These are phyloP conservation scores for Phytophthora hibernalis DNA, from an alignment of 352 stramenopile species.

Conservation along the genomic window DNA sequence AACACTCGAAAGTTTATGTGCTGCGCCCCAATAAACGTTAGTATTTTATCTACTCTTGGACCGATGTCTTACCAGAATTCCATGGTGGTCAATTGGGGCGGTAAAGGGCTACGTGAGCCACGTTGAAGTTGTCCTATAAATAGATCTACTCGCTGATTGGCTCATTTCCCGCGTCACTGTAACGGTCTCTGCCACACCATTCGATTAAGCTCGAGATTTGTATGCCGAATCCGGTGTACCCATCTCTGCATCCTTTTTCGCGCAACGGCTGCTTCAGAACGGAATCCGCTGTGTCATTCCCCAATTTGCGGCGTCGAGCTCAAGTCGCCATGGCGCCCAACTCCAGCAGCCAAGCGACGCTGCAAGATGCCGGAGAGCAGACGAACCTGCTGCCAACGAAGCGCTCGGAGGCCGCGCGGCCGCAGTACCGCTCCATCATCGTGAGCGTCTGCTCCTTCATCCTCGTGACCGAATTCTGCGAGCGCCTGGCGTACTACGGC, in stretches of 20 bases:
- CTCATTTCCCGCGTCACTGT: background rate
- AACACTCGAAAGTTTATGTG: constrained; percentile 12
- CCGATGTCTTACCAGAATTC: too few relatives aligned
- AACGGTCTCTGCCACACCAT: constrained; percentile 21
- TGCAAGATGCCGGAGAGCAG: constrained; percentile 30
- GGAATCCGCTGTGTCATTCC: constrained; percentile 22
- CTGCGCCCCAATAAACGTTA: constrained; percentile 10
- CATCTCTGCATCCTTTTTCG: constrained; percentile 10
- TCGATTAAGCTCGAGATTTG: background rate
- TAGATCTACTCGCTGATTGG: background rate
- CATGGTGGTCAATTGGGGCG: too few relatives aligned
- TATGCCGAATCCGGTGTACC: background rate
- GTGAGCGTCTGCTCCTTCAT: constrained; percentile 90
- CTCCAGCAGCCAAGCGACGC: constrained; percentile 1
- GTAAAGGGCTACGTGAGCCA: constrained; percentile 4
- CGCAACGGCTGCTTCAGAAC: constrained; percentile 17
- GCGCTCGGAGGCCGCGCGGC: constrained; percentile 1
- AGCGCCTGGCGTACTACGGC: constrained; percentile 84
- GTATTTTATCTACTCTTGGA: background rate
- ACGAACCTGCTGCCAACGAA: constrained; percentile 37
- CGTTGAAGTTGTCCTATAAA: constrained; percentile 4
- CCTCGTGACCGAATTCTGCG: constrained; percentile 89
- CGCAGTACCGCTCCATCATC: constrained; percentile 76
- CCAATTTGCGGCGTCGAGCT: constrained; percentile 15
- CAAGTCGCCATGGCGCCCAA: constrained; percentile 39